phyloP scores from a whole-genome alignment of 2,329 filamentous ascomycete species.

The Didymella pomorum region DNA sequence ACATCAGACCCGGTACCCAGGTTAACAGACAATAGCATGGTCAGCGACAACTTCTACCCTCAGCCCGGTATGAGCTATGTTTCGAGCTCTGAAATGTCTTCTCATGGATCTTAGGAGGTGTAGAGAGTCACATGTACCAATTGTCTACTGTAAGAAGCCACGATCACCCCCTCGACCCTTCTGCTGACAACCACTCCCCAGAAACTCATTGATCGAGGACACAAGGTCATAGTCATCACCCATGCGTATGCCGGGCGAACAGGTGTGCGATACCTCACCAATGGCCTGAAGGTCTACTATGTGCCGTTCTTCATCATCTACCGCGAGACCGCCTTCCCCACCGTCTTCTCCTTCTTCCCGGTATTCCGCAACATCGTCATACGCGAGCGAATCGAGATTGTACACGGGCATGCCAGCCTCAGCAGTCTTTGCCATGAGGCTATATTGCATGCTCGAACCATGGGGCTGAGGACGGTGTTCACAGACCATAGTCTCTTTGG shows the following conservation, averaged over 20 bases:
- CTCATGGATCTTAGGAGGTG: conserved; percentile 66
- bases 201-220: conserved; percentile 96
- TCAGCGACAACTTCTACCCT: conserved; percentile 99
- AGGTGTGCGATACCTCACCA: conserved; percentile 93
- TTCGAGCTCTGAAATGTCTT: conserved; percentile 10
- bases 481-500: conserved; percentile 98
- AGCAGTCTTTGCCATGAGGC: conserved; percentile 95
- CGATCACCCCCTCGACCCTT: neutral
- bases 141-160: conserved; percentile 71
- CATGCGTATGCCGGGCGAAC: conserved; percentile 92
- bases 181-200: conserved; percentile 42
- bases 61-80: conserved; percentile 70
- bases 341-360: conserved; percentile 98
- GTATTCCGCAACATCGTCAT: conserved; percentile 97
- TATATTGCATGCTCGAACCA: conserved; percentile 91
- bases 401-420: conserved; percentile 94
- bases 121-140: conserved; percentile 99
- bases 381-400: conserved; percentile 93
- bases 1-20: neutral
- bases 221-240: conserved; percentile 98
- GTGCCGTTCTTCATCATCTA: conserved; percentile 97
- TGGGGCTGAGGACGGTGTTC: conserved; percentile 95
- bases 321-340: conserved; percentile 90
- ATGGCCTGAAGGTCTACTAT: conserved; percentile 97
- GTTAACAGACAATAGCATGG: conserved; percentile 69